Conservation (phyloP, 352 stramenopile genomes). For the Phytophthora meadii region DNA sequence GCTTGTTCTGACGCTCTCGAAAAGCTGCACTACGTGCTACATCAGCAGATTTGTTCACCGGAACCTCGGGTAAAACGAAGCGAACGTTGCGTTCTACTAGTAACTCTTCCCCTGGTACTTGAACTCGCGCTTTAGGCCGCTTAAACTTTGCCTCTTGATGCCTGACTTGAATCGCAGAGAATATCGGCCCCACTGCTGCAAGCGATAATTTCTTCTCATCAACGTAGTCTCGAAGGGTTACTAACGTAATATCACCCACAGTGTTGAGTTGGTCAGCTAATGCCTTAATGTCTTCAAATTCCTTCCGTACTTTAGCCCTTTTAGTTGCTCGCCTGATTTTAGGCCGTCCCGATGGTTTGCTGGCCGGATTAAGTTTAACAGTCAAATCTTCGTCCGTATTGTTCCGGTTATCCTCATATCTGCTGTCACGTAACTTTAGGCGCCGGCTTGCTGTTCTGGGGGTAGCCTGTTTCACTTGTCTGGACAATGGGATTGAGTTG, state of each 20-base stretch:
- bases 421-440: no score
- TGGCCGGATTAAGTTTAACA: background rate
- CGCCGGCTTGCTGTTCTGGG: no score
- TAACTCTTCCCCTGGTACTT: background rate
- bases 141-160: background rate
- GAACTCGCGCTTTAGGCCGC: background rate
- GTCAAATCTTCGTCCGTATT: background rate
- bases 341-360: background rate
- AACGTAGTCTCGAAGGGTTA: constrained; percentile 1
- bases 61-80: background rate
- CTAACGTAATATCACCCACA: constrained; percentile 1
- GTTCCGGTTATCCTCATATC: background rate
- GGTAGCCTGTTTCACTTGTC: no score
- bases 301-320: constrained; percentile 4
- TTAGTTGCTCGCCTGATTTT: constrained; percentile 3
- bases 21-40: background rate
- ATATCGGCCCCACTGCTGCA: background rate
- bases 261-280: no score
- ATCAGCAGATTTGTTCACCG: constrained; percentile 7
- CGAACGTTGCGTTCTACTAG: background rate
- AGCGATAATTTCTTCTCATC: constrained; percentile 5
- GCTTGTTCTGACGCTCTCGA: background rate
- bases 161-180: background rate
- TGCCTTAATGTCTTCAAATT: constrained; percentile 9
- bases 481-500: no score